These are phyloP conservation scores for Wickerhamomyces chaumierensis DNA, from an alignment of 805 yeast genomes.

Conservation along the genomic window DNA sequence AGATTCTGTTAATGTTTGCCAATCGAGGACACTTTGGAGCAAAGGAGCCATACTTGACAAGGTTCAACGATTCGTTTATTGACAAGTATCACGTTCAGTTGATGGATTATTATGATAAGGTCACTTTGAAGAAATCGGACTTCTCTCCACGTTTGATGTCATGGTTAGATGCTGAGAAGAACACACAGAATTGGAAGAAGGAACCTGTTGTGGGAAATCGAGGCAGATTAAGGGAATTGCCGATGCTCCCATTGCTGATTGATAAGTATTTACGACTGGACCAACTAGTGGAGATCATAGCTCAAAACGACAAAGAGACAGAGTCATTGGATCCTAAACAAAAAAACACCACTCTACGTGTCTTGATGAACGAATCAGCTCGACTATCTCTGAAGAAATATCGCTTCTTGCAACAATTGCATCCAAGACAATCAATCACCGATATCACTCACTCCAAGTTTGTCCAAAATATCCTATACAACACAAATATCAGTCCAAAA, in stretches of 20 bases:
- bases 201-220: no score
- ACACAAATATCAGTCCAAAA: no score
- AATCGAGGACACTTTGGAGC: slow-evolving; percentile 65
- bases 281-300: slow-evolving; percentile 40
- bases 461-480: no score
- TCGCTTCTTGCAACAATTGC: no score
- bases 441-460: no score
- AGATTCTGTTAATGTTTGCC: slow-evolving; percentile 67
- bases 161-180: slow-evolving; percentile 44
- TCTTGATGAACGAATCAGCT: no score
- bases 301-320: slow-evolving; percentile 8
- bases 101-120: slow-evolving; percentile 55
- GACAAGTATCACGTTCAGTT: slow-evolving; percentile 45
- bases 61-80: slow-evolving; percentile 56
- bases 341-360: no score
- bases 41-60: slow-evolving; percentile 72
- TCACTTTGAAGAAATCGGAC: slow-evolving; percentile 62
- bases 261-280: slow-evolving; percentile 54
- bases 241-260: slow-evolving; percentile 56
- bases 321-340: slow-evolving; percentile 7
- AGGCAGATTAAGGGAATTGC: slow-evolving; percentile 43
- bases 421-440: no score
- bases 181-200: no score
- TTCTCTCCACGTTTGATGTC: slow-evolving; percentile 47
- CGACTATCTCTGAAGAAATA: no score